phyloP scores from a whole-genome alignment of 2,329 filamentous ascomycete species.

The Mycosphaerelloides madeirae region DNA sequence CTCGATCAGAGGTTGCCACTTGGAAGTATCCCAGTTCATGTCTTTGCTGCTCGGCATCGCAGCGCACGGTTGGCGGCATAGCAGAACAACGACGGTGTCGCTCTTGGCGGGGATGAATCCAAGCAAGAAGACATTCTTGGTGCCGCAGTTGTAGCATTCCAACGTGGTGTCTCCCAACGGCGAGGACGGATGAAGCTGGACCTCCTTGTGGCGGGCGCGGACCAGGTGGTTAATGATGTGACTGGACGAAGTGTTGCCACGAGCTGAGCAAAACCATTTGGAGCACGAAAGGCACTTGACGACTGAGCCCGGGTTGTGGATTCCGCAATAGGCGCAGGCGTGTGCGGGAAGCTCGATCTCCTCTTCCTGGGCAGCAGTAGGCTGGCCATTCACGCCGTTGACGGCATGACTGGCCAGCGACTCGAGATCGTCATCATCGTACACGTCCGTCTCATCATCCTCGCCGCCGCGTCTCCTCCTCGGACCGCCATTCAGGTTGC shows the following conservation, averaged over 20 bases:
- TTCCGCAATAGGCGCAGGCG: constrained; percentile 96
- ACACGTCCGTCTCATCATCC: constrained; percentile 78
- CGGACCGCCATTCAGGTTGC: constrained; percentile 57
- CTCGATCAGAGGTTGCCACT: constrained; percentile 96
- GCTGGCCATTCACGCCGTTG: constrained; percentile 64
- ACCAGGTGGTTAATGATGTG: constrained; percentile 99
- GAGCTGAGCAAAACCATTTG: constrained; percentile 99
- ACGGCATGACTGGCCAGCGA: constrained; percentile 76
- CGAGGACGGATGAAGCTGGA: constrained; percentile 90
- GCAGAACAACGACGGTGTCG: constrained; percentile 92
- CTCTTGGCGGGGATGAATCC: constrained; percentile 98
- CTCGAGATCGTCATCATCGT: constrained; percentile 65
- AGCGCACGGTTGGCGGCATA: constrained; percentile 94
- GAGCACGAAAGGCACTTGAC: constrained; percentile 93
- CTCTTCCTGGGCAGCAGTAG: constrained; percentile 64
- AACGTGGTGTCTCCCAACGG: constrained; percentile 91
- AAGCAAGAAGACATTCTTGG: constrained; percentile 97
- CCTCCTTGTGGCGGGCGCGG: constrained; percentile 95
- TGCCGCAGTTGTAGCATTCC: constrained; percentile 98
- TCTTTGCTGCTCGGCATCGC: constrained; percentile 94
- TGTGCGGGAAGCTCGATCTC: constrained; percentile 82
- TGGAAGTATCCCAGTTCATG: constrained; percentile 98
- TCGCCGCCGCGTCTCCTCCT: constrained; percentile 73
- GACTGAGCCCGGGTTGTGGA: constrained; percentile 90
- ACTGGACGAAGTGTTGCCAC: constrained; percentile 91